A percentile compares a stretch with the other conserved stretches of the same genome.
These are phyloP conservation scores for Medicago lupulina DNA, from an alignment of 306 rosid species.

Conservation along the genomic window DNA sequence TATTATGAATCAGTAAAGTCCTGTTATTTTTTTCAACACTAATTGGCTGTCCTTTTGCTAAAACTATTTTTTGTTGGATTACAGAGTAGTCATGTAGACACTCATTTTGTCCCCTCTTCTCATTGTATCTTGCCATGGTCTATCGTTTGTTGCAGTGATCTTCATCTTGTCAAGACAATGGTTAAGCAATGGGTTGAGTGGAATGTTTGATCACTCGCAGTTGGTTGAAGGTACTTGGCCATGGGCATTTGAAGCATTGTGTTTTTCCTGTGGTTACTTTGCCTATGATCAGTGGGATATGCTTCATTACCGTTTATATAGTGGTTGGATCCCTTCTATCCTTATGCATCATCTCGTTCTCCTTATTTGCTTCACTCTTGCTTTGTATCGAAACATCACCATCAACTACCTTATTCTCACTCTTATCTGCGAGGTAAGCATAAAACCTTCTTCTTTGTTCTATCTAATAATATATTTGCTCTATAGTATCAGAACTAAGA, in stretches of 20 bases:
- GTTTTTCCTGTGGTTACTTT: slow-evolving; percentile 97
- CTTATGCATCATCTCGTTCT: slow-evolving; percentile 87
- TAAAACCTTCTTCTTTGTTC: slow-evolving; percentile 18
- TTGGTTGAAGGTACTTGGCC: slow-evolving; percentile 83
- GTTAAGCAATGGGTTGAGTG: slow-evolving; percentile 53
- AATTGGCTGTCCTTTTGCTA: not conserved
- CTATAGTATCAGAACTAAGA: slow-evolving; percentile 2
- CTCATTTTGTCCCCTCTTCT: not conserved
- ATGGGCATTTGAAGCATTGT: slow-evolving; percentile 83
- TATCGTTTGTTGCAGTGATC: slow-evolving; percentile 59
- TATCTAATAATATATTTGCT: slow-evolving; percentile 18
- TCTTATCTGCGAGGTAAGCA: slow-evolving; percentile 84
- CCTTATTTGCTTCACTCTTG: slow-evolving; percentile 91
- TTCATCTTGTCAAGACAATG: slow-evolving; percentile 66
- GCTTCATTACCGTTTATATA: slow-evolving; percentile 72
- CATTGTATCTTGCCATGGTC: slow-evolving; percentile 23
- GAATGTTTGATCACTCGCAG: slow-evolving; percentile 86
- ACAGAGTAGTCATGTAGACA: not conserved
- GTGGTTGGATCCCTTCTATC: slow-evolving; percentile 82
- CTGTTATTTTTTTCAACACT: not conserved
- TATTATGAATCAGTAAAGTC: slow-evolving; percentile 6
- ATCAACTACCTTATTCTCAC: slow-evolving; percentile 96
- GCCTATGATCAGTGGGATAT: slow-evolving; percentile 98
- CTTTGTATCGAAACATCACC: slow-evolving; percentile 86
- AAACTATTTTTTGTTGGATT: slow-evolving; percentile 9